Conservation (phyloP, 495 filamentous ascomycete species). For the Schizothecium vesticola region DNA sequence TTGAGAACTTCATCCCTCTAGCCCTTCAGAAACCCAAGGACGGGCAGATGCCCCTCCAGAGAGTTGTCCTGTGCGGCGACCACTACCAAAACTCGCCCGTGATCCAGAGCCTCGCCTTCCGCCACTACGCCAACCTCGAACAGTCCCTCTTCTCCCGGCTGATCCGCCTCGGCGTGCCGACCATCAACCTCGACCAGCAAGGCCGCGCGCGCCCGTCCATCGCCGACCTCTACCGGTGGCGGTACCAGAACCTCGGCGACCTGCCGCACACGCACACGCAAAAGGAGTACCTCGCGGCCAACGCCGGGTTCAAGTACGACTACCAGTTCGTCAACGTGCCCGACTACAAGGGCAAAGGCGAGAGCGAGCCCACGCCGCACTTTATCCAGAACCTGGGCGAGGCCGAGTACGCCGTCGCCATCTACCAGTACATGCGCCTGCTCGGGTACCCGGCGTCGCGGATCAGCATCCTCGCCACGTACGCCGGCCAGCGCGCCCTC, state of each 20-base stretch:
- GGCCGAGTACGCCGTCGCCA: slow-evolving; percentile 91
- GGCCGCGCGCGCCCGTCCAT: slow-evolving; percentile 83
- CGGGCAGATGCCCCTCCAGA: slow-evolving; percentile 69
- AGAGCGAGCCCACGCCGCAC: slow-evolving; percentile 87
- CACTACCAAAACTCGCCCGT: slow-evolving; percentile 96
- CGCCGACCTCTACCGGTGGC: slow-evolving; percentile 88
- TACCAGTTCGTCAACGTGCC: slow-evolving; percentile 97
- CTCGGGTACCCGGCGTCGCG: slow-evolving; percentile 90
- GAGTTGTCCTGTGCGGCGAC: slow-evolving; percentile 89
- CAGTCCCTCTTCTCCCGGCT: slow-evolving; percentile 91
- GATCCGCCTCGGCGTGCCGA: slow-evolving; percentile 82
- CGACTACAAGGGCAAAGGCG: slow-evolving; percentile 87
- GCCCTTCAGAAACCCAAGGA: slow-evolving; percentile 78
- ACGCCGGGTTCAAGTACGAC: slow-evolving; percentile 87
- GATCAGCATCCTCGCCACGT: slow-evolving; percentile 88
- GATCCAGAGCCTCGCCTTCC: slow-evolving; percentile 92
- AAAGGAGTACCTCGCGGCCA: slow-evolving; percentile 72
- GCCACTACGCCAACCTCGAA: slow-evolving; percentile 91
- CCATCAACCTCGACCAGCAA: slow-evolving; percentile 86
- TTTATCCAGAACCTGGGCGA: slow-evolving; percentile 97
- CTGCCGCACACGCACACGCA: slow-evolving; percentile 64
- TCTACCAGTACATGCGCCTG: slow-evolving; percentile 96
- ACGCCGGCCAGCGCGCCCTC: slow-evolving; percentile 89
- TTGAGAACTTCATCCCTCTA: slow-evolving; percentile 92
- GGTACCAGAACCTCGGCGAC: slow-evolving; percentile 76